phyloP scores from a whole-genome alignment of 23 red algal genomes.

The Cyanidiococcus yangmingshanensis region DNA sequence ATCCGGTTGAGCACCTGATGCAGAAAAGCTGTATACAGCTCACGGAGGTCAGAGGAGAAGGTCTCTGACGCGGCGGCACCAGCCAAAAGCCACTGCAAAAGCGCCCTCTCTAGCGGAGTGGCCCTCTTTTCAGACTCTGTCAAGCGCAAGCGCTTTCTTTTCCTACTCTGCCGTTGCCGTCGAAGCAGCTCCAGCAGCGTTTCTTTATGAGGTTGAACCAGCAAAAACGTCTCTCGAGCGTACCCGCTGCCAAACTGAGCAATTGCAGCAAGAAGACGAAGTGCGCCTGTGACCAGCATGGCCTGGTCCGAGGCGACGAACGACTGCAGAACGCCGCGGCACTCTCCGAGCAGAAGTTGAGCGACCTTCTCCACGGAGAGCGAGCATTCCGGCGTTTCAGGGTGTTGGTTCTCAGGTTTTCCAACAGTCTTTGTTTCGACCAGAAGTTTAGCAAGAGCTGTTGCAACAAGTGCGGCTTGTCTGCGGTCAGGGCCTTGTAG shows the following conservation, averaged over 20 bases:
- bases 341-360: not conserved
- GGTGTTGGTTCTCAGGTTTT: not conserved
- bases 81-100: not conserved
- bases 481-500: not conserved
- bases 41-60: not conserved
- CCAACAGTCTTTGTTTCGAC: not conserved
- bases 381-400: not conserved
- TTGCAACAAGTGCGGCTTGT: not conserved
- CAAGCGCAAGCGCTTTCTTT: not conserved
- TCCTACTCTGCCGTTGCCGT: not conserved
- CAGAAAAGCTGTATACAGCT: not conserved
- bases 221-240: not conserved
- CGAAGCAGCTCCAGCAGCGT: not conserved
- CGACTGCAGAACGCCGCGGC: not conserved
- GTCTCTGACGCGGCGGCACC: not conserved
- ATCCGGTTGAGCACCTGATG: not conserved
- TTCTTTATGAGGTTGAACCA: not conserved
- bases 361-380: not conserved
- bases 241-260: conserved; percentile 1
- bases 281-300: not conserved
- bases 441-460: not conserved
- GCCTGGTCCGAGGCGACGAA: not conserved
- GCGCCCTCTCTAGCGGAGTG: not conserved
- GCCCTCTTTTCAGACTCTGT: not conserved
- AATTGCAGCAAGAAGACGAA: conserved; percentile 2